Evolutionary conservation across 2,329 filamentous ascomycete species (phyloP).

Genomic region (Bipolaris zeicola): DNA sequence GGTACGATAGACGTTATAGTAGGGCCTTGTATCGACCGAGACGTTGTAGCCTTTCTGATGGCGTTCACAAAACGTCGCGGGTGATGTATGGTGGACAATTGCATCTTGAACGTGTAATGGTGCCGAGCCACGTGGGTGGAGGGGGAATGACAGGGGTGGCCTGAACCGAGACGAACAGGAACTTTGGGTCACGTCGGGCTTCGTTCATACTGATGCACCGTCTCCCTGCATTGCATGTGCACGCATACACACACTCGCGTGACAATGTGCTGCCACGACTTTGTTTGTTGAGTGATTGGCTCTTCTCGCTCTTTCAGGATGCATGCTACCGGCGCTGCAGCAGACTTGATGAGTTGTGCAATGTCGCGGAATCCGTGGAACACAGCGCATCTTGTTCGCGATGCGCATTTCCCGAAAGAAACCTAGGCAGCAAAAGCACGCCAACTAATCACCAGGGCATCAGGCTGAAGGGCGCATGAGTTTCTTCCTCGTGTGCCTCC

Average conservation of each 20-base stretch:
- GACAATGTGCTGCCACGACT: too few species aligned
- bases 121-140: neutral
- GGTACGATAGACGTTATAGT: neutral
- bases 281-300: too few species aligned
- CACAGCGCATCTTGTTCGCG: too few species aligned
- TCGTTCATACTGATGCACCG: neutral
- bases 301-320: too few species aligned
- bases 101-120: neutral
- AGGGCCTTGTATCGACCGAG: neutral
- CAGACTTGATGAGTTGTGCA: too few species aligned
- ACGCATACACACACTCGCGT: too few species aligned
- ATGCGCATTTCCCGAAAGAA: too few species aligned
- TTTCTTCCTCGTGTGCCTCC: neutral
- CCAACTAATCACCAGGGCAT: neutral
- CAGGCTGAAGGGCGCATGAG: slow-evolving; percentile 8
- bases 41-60: neutral
- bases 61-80: neutral
- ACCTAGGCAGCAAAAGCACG: too few species aligned
- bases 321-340: too few species aligned
- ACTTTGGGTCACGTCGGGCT: neutral
- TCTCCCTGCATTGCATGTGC: neutral
- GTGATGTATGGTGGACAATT: neutral
- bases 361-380: too few species aligned
- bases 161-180: slow-evolving; percentile 2
- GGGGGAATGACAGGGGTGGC: neutral